These are phyloP conservation scores for Kodamaea plutei DNA, from an alignment of 1,139 yeast species.

Conservation along the genomic window DNA sequence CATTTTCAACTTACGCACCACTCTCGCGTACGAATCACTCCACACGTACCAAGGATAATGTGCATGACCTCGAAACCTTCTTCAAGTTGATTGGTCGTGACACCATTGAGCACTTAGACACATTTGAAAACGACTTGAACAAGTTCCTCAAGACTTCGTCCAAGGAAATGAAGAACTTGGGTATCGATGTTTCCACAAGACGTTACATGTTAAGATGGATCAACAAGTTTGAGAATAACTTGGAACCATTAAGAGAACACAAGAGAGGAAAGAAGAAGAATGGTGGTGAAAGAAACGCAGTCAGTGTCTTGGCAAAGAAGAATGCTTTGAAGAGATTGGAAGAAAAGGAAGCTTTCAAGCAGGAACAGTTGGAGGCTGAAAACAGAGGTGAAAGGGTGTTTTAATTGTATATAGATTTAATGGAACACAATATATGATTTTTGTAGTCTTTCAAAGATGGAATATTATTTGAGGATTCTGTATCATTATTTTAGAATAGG, in stretches of 20 bases:
- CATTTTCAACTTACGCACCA: slow-evolving; percentile 16
- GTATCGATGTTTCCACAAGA: slow-evolving; percentile 73
- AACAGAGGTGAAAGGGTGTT: slow-evolving; percentile 20
- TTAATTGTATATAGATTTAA: too few relatives aligned
- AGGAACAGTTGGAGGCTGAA: slow-evolving; percentile 19
- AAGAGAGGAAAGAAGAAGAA: slow-evolving; percentile 70
- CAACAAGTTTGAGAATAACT: slow-evolving; percentile 49
- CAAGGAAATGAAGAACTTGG: slow-evolving; percentile 63
- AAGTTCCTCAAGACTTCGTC: slow-evolving; percentile 58
- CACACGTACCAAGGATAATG: slow-evolving; percentile 45
- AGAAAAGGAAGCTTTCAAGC: slow-evolving; percentile 30
- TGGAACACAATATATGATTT: too few relatives aligned
- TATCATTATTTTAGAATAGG: too few relatives aligned
- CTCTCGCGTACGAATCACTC: slow-evolving; percentile 33
- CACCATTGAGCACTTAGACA: slow-evolving; percentile 59
- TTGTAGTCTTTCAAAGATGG: too few relatives aligned
- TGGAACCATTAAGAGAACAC: slow-evolving; percentile 55
- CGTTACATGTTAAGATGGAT: slow-evolving; percentile 56
- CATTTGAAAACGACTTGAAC: slow-evolving; percentile 71
- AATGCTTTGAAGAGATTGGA: slow-evolving; percentile 54
- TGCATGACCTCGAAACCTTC: slow-evolving; percentile 74
- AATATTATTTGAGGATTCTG: too few relatives aligned
- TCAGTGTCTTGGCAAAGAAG: slow-evolving; percentile 65
- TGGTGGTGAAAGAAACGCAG: slow-evolving; percentile 86
- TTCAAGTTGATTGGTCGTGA: slow-evolving; percentile 73